phyloP scores from a whole-genome alignment of 75 land plant species.

The Picea sitchensis region DNA sequence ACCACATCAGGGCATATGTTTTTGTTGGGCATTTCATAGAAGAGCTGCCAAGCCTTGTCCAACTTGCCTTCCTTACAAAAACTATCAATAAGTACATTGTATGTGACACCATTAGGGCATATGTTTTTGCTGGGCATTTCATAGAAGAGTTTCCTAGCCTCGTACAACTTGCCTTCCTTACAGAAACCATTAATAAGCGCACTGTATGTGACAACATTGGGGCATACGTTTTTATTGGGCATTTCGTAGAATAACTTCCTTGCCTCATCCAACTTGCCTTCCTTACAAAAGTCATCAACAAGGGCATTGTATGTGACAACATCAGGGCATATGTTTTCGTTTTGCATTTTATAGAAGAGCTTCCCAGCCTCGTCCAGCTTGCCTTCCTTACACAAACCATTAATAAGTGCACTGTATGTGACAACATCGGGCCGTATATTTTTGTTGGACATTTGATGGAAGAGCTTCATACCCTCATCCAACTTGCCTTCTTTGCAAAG shows the following conservation, averaged over 20 bases:
- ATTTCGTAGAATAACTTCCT: slow-evolving; percentile 35
- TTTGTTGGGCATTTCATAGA: slow-evolving; percentile 36
- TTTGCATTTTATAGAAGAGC: slow-evolving; percentile 33
- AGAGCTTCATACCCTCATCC: slow-evolving; percentile 39
- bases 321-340: slow-evolving; percentile 20
- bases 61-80: slow-evolving; percentile 15
- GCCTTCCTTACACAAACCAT: slow-evolving; percentile 36
- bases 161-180: slow-evolving; percentile 33
- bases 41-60: slow-evolving; percentile 22
- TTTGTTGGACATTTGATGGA: slow-evolving; percentile 29
- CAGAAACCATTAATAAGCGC: slow-evolving; percentile 34
- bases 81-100: slow-evolving; percentile 41
- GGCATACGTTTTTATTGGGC: slow-evolving; percentile 25
- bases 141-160: slow-evolving; percentile 30
- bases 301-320: slow-evolving; percentile 31
- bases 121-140: slow-evolving; percentile 38
- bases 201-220: slow-evolving; percentile 45
- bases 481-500: slow-evolving; percentile 34
- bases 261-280: slow-evolving; percentile 42
- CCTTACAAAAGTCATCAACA: slow-evolving; percentile 49
- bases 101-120: slow-evolving; percentile 40
- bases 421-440: slow-evolving; percentile 35
- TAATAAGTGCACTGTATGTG: slow-evolving; percentile 33
- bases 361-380: slow-evolving; percentile 29
- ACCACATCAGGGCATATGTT: slow-evolving; percentile 21